Conservation (phyloP, 2,329 filamentous ascomycete species). For the Fonsecaea pugnacius region DNA sequence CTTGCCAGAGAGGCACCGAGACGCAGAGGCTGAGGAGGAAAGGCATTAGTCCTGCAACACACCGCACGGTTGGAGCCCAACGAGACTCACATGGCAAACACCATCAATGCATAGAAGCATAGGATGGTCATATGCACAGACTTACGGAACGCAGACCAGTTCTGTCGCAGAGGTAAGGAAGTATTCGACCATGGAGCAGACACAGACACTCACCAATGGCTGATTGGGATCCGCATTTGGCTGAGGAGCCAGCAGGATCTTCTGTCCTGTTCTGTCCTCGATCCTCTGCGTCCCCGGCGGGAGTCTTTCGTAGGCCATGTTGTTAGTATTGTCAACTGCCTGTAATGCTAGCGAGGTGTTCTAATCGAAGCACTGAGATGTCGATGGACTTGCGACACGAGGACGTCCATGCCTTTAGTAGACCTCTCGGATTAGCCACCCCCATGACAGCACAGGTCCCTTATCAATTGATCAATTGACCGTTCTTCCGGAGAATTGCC, state of each 20-base stretch:
- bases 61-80: neutral
- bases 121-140: slow-evolving; percentile 39
- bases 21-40: slow-evolving; percentile 40
- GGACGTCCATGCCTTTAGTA: neutral
- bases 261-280: slow-evolving; percentile 26
- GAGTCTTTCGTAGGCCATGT: slow-evolving; percentile 28
- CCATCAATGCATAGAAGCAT: slow-evolving; percentile 40
- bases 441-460: neutral
- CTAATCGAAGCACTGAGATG: neutral
- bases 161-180: slow-evolving; percentile 7
- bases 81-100: slow-evolving; percentile 37
- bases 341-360: neutral
- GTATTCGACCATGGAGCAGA: neutral
- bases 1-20: slow-evolving; percentile 48
- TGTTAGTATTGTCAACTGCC: neutral
- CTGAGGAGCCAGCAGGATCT: slow-evolving; percentile 37
- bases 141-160: slow-evolving; percentile 36
- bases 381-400: neutral
- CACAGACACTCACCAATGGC: slow-evolving; percentile 33
- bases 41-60: neutral
- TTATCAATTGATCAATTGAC: neutral
- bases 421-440: neutral
- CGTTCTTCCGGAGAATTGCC: neutral
- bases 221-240: slow-evolving; percentile 40
- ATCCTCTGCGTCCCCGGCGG: slow-evolving; percentile 34